Evolutionary conservation across 106 monocot species (phyloP).

Genomic region (Triglochin maritima): DNA sequence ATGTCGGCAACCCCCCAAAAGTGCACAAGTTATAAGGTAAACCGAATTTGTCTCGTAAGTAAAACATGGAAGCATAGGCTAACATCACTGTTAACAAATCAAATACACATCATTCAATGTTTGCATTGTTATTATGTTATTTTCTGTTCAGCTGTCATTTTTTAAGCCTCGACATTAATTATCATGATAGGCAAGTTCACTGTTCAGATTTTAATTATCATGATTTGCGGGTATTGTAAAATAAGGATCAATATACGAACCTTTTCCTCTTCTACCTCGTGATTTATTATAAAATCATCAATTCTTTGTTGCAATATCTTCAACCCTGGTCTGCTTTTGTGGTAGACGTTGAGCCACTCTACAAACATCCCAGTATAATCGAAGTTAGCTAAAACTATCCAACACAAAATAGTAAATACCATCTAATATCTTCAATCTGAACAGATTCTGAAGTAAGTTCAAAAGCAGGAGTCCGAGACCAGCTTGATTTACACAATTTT

Average conservation of each 20-base stretch:
- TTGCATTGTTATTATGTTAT: too few relatives aligned
- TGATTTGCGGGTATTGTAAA: neutral
- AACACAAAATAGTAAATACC: neutral
- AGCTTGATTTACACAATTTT: too few relatives aligned
- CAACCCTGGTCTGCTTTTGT: slow-evolving; percentile 62
- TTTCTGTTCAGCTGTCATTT: too few relatives aligned
- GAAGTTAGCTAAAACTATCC: neutral
- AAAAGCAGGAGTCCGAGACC: neutral
- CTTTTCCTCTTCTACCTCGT: slow-evolving; percentile 68
- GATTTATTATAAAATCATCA: slow-evolving; percentile 52
- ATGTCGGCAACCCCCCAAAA: neutral
- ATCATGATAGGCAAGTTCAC: too few relatives aligned
- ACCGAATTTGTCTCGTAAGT: too few relatives aligned
- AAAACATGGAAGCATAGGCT: too few relatives aligned
- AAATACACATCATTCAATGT: too few relatives aligned
- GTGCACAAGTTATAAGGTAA: too few relatives aligned
- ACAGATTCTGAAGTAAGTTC: neutral
- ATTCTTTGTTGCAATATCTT: slow-evolving; percentile 58
- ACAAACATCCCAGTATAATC: slow-evolving; percentile 5
- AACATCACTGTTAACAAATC: too few relatives aligned
- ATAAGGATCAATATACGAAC: slow-evolving; percentile 18
- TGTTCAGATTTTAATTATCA: too few relatives aligned
- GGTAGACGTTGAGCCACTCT: slow-evolving; percentile 83
- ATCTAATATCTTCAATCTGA: neutral
- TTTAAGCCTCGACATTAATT: too few relatives aligned